phyloP scores from a whole-genome alignment of 164 flowering plant species.

The Akebia trifoliata region DNA sequence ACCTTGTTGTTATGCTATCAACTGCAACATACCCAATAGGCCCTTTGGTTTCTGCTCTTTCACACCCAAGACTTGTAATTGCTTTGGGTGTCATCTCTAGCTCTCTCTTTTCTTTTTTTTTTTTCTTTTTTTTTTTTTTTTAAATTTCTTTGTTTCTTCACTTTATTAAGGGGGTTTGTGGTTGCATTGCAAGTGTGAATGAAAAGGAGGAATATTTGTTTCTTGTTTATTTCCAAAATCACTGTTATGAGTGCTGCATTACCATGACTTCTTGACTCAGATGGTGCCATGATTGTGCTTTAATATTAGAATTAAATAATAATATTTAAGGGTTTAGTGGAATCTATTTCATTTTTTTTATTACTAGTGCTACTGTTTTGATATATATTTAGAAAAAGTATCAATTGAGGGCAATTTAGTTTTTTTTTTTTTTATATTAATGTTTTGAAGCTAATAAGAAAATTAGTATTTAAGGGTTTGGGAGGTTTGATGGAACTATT shows the following conservation, averaged over 20 bases:
- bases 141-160: not conserved
- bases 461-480: too few relatives aligned
- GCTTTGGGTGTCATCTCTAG: conserved; percentile 81
- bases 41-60: conserved; percentile 92
- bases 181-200: conserved; percentile 32
- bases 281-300: too few relatives aligned
- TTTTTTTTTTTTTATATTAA: too few relatives aligned
- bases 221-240: not conserved
- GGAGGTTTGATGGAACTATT: too few relatives aligned
- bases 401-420: too few relatives aligned
- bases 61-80: conserved; percentile 87
- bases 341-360: too few relatives aligned
- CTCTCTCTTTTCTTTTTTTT: not conserved
- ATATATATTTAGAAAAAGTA: too few relatives aligned
- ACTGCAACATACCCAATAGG: conserved; percentile 87
- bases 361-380: too few relatives aligned
- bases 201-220: conserved; percentile 18
- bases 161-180: not conserved
- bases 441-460: too few relatives aligned
- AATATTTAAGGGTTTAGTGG: too few relatives aligned
- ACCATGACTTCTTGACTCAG: not conserved
- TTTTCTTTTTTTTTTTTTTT: not conserved
- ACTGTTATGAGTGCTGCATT: not conserved
- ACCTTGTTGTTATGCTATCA: conserved; percentile 92
- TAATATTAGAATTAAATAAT: too few relatives aligned